phyloP scores from a whole-genome alignment of 2,329 filamentous ascomycete species.

The Arthrinium phaeospermum region DNA sequence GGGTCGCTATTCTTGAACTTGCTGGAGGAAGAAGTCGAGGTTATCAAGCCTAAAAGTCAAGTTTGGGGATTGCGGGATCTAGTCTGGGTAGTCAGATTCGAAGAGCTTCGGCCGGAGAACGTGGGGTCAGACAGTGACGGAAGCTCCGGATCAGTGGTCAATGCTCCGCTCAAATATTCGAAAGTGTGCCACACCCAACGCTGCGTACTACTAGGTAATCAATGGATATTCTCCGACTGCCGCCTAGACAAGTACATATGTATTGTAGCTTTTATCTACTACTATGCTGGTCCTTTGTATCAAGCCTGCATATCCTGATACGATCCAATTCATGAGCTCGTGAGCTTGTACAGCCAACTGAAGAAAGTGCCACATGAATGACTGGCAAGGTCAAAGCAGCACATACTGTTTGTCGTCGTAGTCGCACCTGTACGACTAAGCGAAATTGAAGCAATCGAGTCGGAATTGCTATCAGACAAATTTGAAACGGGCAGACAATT shows the following conservation, averaged over 20 bases:
- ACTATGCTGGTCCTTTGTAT: too few relatives aligned
- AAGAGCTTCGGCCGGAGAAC: conserved; percentile 15
- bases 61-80: neutral
- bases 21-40: neutral
- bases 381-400: neutral
- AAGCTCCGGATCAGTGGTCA: neutral
- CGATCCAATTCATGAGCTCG: neutral
- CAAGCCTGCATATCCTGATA: neutral
- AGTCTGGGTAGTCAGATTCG: conserved; percentile 6
- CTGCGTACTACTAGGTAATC: too few relatives aligned
- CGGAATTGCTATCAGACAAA: neutral
- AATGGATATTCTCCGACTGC: too few relatives aligned
- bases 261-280: too few relatives aligned
- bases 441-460: neutral
- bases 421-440: neutral
- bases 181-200: neutral
- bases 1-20: neutral
- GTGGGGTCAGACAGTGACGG: conserved; percentile 9
- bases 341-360: neutral
- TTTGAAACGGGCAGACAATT: neutral
- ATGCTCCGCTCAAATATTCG: neutral
- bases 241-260: too few relatives aligned
- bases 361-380: neutral
- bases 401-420: neutral
- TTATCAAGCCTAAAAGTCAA: neutral